Conservation (phyloP, 2,329 filamentous ascomycete genomes). For the Clonostachys sp. region DNA sequence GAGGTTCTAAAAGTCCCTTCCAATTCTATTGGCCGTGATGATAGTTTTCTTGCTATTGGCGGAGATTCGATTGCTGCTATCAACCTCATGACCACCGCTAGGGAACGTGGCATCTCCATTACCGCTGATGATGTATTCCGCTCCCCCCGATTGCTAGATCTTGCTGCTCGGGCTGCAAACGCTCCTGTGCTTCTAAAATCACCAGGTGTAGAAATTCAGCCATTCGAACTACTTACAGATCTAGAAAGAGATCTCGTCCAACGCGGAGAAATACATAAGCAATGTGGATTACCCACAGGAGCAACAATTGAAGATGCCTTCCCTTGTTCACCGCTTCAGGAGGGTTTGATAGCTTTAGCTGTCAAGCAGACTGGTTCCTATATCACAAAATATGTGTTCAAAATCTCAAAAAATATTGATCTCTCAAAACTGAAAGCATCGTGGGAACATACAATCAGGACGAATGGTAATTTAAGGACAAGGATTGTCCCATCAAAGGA, state of each 20-base stretch:
- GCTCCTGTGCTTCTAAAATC: not conserved
- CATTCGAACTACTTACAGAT: not conserved
- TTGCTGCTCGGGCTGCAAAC: not conserved
- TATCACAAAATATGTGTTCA: not conserved
- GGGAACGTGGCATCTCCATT: not conserved
- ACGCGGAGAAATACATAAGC: not conserved
- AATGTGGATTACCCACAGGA: not conserved
- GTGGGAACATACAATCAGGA: not conserved
- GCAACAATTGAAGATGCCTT: conserved; percentile 1
- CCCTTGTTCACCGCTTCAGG: conserved; percentile 2
- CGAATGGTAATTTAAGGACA: not conserved
- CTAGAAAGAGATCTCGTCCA: not conserved
- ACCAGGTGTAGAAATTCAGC: conserved; percentile 2
- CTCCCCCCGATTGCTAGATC: not conserved
- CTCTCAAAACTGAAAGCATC: not conserved
- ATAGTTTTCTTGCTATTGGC: conserved; percentile 7
- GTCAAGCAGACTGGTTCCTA: not conserved
- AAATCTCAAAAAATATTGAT: not conserved
- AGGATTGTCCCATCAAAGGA: not conserved
- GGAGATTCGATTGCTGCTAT: conserved; percentile 10
- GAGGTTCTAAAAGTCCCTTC: conserved; percentile 1
- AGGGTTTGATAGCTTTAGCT: conserved; percentile 1
- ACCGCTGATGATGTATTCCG: conserved; percentile 1
- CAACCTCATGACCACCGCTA: conserved; percentile 1
- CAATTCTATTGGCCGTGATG: conserved; percentile 3